Conservation (phyloP, 2,329 filamentous ascomycete species). For the Annulohypoxylon truncatum region DNA sequence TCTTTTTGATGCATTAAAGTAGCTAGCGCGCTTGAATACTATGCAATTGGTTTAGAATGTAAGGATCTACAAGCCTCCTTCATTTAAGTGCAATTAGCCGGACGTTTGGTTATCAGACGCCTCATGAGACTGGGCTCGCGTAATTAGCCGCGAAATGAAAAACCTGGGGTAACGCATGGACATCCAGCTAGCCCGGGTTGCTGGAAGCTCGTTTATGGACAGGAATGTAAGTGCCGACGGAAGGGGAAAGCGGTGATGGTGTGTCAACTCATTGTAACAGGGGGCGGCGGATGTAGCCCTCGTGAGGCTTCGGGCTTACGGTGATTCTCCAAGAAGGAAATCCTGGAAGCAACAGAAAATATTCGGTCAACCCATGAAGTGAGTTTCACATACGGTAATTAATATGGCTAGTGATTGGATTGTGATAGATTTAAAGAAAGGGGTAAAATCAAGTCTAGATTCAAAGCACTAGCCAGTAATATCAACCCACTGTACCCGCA, state of each 20-base stretch:
- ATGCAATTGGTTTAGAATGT: constrained; percentile 4
- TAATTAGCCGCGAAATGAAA: constrained; percentile 42
- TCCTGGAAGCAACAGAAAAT: not conserved
- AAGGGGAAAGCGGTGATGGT: constrained; percentile 9
- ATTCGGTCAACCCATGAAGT: constrained; percentile 2
- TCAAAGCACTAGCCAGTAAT: too few species aligned
- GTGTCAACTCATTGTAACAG: constrained; percentile 4
- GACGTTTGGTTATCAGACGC: constrained; percentile 16
- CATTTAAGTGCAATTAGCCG: constrained; percentile 39
- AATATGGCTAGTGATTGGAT: not conserved
- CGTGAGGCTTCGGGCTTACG: constrained; percentile 24
- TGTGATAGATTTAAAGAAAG: not conserved
- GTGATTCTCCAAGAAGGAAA: constrained; percentile 23
- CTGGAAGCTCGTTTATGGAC: constrained; percentile 14
- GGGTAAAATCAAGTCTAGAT: not conserved
- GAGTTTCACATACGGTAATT: not conserved
- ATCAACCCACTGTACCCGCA: too few species aligned
- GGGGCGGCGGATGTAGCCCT: not conserved
- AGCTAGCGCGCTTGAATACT: constrained; percentile 23
- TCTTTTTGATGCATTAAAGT: constrained; percentile 6
- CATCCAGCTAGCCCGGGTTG: constrained; percentile 28
- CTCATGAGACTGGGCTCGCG: constrained; percentile 14
- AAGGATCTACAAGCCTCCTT: constrained; percentile 22
- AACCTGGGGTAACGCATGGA: constrained; percentile 34
- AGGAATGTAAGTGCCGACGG: constrained; percentile 27